phyloP scores from a whole-genome alignment of 1,284 basidiomycete genomes.

The Cryptococcus sp. region DNA sequence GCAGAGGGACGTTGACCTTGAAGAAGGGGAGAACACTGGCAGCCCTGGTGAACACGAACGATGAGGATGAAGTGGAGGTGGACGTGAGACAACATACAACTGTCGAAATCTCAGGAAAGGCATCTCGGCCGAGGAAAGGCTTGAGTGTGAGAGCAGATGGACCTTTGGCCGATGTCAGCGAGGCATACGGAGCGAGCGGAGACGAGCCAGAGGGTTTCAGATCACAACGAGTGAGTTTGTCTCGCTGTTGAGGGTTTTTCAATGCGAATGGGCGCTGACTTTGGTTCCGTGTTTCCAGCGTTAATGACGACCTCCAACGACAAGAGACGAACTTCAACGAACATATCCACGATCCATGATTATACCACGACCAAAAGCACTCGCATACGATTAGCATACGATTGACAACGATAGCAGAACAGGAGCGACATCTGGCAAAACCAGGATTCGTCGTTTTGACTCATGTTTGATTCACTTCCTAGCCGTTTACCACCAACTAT shows the following conservation, averaged over 20 bases:
- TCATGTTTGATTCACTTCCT: too few relatives aligned
- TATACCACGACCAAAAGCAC: too few relatives aligned
- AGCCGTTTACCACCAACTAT: too few relatives aligned
- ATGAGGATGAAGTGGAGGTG: slow-evolving; percentile 5
- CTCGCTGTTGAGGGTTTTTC: neutral
- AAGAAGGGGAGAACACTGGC: slow-evolving; percentile 29
- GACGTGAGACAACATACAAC: neutral
- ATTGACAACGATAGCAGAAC: too few relatives aligned
- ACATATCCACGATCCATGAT: too few relatives aligned
- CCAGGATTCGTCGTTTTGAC: too few relatives aligned
- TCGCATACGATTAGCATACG: too few relatives aligned
- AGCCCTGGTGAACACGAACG: neutral
- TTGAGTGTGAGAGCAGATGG: slow-evolving; percentile 20
- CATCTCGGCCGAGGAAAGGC: slow-evolving; percentile 9
- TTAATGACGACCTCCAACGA: too few relatives aligned
- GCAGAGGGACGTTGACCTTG: slow-evolving; percentile 24
- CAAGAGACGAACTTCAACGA: too few relatives aligned
- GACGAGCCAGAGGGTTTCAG: slow-evolving; percentile 42
- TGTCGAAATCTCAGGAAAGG: neutral
- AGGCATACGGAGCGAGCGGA: slow-evolving; percentile 47
- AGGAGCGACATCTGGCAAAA: too few relatives aligned
- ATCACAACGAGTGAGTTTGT: slow-evolving; percentile 15
- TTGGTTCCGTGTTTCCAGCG: neutral
- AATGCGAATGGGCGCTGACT: neutral
- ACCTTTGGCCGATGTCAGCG: slow-evolving; percentile 42